Conservation (phyloP, 495 filamentous ascomycete genomes). For the Tricharina praecox region DNA sequence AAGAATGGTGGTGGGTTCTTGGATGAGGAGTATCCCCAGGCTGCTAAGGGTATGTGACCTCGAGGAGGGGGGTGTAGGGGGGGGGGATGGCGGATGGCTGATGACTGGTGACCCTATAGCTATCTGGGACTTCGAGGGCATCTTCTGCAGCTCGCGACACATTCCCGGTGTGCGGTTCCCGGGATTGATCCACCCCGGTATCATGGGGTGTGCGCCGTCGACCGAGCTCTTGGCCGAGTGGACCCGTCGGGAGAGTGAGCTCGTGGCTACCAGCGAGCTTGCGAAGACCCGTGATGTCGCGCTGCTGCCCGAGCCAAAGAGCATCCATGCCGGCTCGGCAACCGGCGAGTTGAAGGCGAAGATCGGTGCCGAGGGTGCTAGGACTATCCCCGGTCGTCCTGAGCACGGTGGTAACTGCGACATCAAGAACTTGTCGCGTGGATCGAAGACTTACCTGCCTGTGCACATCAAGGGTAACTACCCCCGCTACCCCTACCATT, state of each 20-base stretch:
- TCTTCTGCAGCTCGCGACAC: constrained; percentile 78
- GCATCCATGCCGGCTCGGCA: constrained; percentile 55
- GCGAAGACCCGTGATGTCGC: constrained; percentile 52
- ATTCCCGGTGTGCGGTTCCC: constrained; percentile 79
- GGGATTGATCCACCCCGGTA: constrained; percentile 88
- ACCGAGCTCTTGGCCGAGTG: constrained; percentile 44
- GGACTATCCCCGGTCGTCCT: constrained; percentile 67
- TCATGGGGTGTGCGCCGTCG: constrained; percentile 79
- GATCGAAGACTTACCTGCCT: constrained; percentile 77
- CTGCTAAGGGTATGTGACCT: constrained; percentile 17
- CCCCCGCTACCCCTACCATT: too few relatives aligned
- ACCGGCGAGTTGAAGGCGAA: constrained; percentile 45
- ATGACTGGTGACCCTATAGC: constrained; percentile 29
- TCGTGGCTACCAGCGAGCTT: constrained; percentile 40
- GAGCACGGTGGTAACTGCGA: constrained; percentile 50
- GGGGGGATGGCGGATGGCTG: constrained; percentile 30
- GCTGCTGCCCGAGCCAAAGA: constrained; percentile 52
- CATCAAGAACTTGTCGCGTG: constrained; percentile 77
- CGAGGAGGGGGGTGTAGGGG: too few relatives aligned
- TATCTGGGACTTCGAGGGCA: constrained; percentile 96
- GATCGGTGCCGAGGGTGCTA: constrained; percentile 70
- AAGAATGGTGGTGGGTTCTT: constrained; percentile 83
- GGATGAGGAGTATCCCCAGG: constrained; percentile 64
- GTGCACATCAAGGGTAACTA: constrained; percentile 40
- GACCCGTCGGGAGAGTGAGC: constrained; percentile 67